These are phyloP conservation scores for Cronartium quercuum DNA, from an alignment of 1,284 basidiomycete genomes.

Conservation along the genomic window DNA sequence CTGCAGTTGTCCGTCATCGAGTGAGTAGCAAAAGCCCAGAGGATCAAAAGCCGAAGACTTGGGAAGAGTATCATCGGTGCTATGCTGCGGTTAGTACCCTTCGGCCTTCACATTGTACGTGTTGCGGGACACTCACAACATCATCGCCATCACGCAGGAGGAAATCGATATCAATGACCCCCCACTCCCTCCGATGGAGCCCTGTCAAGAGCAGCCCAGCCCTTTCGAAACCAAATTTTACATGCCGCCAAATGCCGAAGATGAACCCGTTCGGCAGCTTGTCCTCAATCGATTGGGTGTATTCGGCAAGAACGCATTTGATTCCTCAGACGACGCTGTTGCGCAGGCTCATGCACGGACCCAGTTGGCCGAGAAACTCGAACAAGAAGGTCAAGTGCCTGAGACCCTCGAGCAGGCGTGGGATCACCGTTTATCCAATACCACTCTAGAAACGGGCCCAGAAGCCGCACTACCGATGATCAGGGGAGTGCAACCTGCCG, in stretches of 20 bases:
- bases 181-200: conserved; percentile 40
- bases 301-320: conserved; percentile 39
- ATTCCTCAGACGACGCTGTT: background rate
- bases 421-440: background rate
- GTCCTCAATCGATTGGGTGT: conserved; percentile 43
- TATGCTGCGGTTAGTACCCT: conserved; percentile 41
- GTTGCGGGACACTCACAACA: too few species aligned
- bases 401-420: conserved; percentile 4
- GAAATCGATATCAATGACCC: conserved; percentile 44
- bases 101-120: too few species aligned
- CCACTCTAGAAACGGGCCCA: background rate
- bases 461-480: background rate
- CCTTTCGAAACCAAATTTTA: conserved; percentile 39
- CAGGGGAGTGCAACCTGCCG: background rate
- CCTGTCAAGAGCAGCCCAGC: background rate
- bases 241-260: conserved; percentile 39
- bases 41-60: conserved; percentile 43
- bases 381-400: background rate
- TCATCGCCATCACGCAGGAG: too few species aligned
- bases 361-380: background rate
- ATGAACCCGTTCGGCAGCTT: conserved; percentile 41
- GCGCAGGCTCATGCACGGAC: background rate
- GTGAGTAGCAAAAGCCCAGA: conserved; percentile 41
- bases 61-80: conserved; percentile 41
- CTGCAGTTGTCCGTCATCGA: conserved; percentile 1